phyloP scores from a whole-genome alignment of 2,329 filamentous ascomycete genomes.

The Aspergillus sp. region DNA sequence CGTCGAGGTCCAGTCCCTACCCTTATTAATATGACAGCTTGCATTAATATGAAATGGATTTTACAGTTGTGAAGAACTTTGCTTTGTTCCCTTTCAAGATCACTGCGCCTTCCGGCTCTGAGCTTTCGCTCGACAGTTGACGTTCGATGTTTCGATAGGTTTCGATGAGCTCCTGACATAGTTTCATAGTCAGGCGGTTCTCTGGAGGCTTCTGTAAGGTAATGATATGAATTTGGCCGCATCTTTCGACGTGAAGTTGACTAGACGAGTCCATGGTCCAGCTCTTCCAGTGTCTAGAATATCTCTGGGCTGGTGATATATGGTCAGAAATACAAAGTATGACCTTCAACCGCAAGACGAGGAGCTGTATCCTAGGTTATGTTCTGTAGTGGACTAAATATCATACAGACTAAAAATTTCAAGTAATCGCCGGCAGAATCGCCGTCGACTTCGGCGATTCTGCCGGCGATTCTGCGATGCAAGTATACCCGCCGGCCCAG shows the following conservation, averaged over 20 bases:
- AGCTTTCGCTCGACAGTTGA: conserved; percentile 36
- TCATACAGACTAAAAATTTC: no score
- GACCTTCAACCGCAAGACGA: no score
- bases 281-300: background rate
- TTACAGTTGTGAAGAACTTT: conserved; percentile 46
- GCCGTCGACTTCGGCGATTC: no score
- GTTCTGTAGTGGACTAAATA: no score
- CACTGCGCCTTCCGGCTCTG: conserved; percentile 50
- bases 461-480: no score
- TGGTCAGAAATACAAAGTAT: no score
- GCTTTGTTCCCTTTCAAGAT: conserved; percentile 51
- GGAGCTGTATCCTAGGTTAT: no score
- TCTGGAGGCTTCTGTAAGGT: conserved; percentile 54
- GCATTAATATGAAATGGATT: no score
- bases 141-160: conserved; percentile 47
- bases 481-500: no score
- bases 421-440: no score
- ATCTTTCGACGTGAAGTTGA: background rate
- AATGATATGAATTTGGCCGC: conserved; percentile 41
- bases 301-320: background rate
- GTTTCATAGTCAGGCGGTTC: conserved; percentile 50
- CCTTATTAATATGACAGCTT: background rate
- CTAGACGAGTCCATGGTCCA: background rate
- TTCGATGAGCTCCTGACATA: conserved; percentile 52
- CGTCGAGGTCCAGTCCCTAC: conserved; percentile 46